A percentile compares a stretch with the other conserved stretches of the same genome.
Evolutionary conservation across 768 basidiomycete species (phyloP).

Genomic region (Krasilnikovozyma curviuscula): DNA sequence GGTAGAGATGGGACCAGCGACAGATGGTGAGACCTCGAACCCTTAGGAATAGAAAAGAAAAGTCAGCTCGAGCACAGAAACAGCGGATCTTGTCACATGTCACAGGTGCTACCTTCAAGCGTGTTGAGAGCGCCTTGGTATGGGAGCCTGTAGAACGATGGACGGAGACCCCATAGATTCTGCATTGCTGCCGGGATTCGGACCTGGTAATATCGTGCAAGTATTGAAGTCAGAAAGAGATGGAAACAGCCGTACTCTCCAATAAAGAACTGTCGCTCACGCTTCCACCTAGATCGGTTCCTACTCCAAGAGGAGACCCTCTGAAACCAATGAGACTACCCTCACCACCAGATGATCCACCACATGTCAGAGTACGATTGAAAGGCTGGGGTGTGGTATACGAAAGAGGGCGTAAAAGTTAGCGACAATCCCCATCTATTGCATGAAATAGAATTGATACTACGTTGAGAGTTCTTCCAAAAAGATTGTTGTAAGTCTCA

Average conservation of each 20-base stretch:
- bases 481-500: constrained; percentile 9
- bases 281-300: neutral
- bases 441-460: too few relatives aligned
- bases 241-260: neutral
- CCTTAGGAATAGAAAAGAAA: neutral
- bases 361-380: neutral
- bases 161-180: constrained; percentile 51
- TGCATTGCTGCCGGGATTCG: constrained; percentile 50
- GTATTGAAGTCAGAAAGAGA: neutral
- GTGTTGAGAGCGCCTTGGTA: constrained; percentile 39
- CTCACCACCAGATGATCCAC: neutral
- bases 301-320: neutral
- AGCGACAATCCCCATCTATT: too few relatives aligned
- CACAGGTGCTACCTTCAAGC: too few relatives aligned
- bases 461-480: constrained; percentile 19
- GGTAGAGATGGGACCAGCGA: constrained; percentile 50
- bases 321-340: neutral
- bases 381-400: too few relatives aligned
- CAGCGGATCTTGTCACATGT: constrained; percentile 25
- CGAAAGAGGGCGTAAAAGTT: too few relatives aligned
- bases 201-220: too few relatives aligned
- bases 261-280: too few relatives aligned
- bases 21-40: constrained; percentile 43
- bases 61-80: neutral
- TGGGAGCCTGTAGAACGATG: constrained; percentile 33